phyloP scores from a whole-genome alignment of 257 asterid genomes.

The Solanum medicagineum region DNA sequence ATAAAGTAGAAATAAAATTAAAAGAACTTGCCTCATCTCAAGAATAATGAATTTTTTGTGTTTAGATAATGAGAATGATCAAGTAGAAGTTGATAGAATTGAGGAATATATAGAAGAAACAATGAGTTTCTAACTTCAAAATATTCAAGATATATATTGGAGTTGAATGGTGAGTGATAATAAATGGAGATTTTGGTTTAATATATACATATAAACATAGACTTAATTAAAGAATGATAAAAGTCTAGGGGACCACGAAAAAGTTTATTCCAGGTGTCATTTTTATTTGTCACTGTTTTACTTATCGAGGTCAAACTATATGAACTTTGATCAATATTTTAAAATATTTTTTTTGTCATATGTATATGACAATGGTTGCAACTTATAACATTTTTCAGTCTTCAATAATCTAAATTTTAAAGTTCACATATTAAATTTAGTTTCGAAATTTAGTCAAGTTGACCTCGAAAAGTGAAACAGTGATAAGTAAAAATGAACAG shows the following conservation, averaged over 20 bases:
- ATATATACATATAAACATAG: background rate
- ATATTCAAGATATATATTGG: background rate
- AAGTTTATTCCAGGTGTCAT: background rate
- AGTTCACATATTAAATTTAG: no score
- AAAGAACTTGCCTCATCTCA: background rate
- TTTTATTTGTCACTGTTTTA: no score
- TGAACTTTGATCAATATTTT: no score
- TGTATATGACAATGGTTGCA: no score
- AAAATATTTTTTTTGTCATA: no score
- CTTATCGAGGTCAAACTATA: no score
- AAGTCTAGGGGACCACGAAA: background rate
- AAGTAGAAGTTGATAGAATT: background rate
- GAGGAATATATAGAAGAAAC: background rate
- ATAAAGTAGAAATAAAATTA: background rate
- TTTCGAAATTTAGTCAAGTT: no score
- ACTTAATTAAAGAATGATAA: background rate
- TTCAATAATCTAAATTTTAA: no score
- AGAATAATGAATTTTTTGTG: background rate
- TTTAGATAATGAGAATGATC: background rate
- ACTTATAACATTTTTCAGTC: no score
- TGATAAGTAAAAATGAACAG: no score
- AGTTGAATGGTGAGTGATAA: background rate
- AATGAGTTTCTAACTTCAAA: background rate
- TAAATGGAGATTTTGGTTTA: background rate
- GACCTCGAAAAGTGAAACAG: no score